A percentile compares a stretch with the other conserved stretches of the same genome.
Conservation (phyloP, 2,329 filamentous ascomycete genomes). For the Aspergillus awamori region DNA sequence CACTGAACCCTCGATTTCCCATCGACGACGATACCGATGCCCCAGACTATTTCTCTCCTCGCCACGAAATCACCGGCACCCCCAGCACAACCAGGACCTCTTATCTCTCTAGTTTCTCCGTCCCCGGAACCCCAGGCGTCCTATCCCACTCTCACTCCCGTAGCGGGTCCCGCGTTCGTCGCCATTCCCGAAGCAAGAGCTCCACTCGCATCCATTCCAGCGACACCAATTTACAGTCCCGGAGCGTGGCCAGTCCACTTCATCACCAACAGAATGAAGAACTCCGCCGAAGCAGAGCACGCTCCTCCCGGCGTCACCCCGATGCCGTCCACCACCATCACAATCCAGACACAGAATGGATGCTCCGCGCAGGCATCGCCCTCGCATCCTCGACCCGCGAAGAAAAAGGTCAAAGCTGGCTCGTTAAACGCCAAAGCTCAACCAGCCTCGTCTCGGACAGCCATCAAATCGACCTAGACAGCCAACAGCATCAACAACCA, state of each 20-base stretch:
- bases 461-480: constrained; percentile 36
- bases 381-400: constrained; percentile 61
- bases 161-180: constrained; percentile 40
- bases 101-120: constrained; percentile 46
- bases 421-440: constrained; percentile 58
- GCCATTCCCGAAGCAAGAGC: constrained; percentile 38
- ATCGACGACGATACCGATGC: constrained; percentile 40
- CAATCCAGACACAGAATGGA: constrained; percentile 57
- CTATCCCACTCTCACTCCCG: constrained; percentile 47
- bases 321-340: constrained; percentile 14
- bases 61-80: constrained; percentile 29
- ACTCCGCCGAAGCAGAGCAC: neutral
- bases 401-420: constrained; percentile 65
- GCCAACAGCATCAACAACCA: constrained; percentile 16
- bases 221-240: constrained; percentile 39
- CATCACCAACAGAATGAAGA: constrained; percentile 24
- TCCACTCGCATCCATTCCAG: constrained; percentile 38
- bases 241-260: constrained; percentile 31
- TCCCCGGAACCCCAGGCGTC: constrained; percentile 47
- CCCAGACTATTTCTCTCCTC: constrained; percentile 36
- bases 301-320: constrained; percentile 9
- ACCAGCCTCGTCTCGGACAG: constrained; percentile 54
- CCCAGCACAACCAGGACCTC: constrained; percentile 34
- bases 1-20: constrained; percentile 58
- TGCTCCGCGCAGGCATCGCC: constrained; percentile 60